phyloP scores from a whole-genome alignment of 305 asterid species.

The Andrographis paniculata region DNA sequence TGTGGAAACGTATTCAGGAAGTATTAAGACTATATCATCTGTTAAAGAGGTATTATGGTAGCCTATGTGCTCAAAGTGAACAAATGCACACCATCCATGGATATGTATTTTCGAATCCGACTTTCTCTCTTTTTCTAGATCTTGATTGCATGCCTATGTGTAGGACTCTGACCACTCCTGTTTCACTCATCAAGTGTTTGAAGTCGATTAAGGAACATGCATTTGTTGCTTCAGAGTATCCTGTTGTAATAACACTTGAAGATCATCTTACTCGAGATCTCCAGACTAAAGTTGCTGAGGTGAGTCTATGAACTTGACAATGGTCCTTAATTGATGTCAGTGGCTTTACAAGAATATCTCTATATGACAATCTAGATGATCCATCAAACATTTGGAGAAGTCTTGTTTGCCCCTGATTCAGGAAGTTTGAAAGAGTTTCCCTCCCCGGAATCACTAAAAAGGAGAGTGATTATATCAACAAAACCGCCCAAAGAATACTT shows the following conservation, averaged over 20 bases:
- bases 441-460: conserved; percentile 66
- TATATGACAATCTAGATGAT: conserved; percentile 57
- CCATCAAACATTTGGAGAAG: conserved; percentile 34
- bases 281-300: conserved; percentile 45
- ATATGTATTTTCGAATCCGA: background rate
- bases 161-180: too few relatives aligned
- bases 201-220: conserved; percentile 72
- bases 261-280: conserved; percentile 77
- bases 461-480: conserved; percentile 65
- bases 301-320: conserved; percentile 7
- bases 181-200: too few relatives aligned
- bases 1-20: too few relatives aligned
- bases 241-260: conserved; percentile 30
- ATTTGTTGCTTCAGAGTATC: conserved; percentile 65
- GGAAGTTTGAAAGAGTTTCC: conserved; percentile 59
- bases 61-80: too few relatives aligned
- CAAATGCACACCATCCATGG: too few relatives aligned
- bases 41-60: too few relatives aligned
- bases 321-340: conserved; percentile 8
- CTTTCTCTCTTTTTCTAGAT: background rate
- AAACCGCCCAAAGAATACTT: conserved; percentile 93
- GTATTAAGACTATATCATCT: too few relatives aligned
- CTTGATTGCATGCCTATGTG: background rate
- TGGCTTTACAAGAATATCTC: conserved; percentile 18
- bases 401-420: conserved; percentile 65